phyloP scores from a whole-genome alignment of 805 yeast genomes.

The Kluyveromyces starmeri region DNA sequence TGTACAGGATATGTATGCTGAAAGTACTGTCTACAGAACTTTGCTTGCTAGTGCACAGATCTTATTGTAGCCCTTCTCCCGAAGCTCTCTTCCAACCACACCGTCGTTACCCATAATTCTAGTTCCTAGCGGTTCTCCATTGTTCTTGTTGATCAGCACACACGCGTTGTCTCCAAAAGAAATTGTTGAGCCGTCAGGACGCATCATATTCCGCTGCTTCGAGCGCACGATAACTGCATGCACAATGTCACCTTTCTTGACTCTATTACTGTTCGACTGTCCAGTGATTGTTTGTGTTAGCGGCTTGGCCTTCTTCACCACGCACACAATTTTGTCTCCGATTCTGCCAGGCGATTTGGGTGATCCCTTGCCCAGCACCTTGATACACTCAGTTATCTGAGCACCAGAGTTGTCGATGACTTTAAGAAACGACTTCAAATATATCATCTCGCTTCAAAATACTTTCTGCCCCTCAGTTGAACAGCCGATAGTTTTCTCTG shows the following conservation, averaged over 20 bases:
- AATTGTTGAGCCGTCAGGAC: constrained; percentile 81
- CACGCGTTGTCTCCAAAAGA: constrained; percentile 96
- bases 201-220: constrained; percentile 56
- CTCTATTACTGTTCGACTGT: constrained; percentile 65
- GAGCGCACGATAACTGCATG: constrained; percentile 95
- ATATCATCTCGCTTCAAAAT: constrained; percentile 67
- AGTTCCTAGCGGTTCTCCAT: constrained; percentile 87
- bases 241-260: constrained; percentile 89
- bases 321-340: constrained; percentile 92
- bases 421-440: constrained; percentile 76
- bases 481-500: too few relatives aligned
- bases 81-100: constrained; percentile 85
- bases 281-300: constrained; percentile 63
- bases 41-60: constrained; percentile 88
- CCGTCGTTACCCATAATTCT: constrained; percentile 48
- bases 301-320: constrained; percentile 85
- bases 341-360: constrained; percentile 76
- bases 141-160: constrained; percentile 81
- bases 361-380: constrained; percentile 74
- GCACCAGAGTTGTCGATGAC: constrained; percentile 97
- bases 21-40: constrained; percentile 38
- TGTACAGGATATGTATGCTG: background rate
- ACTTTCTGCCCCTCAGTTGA: too few relatives aligned
- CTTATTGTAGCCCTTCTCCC: constrained; percentile 74
- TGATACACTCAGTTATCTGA: constrained; percentile 88